A percentile compares a stretch with the other conserved stretches of the same genome.
Evolutionary conservation across 768 basidiomycete genomes (phyloP).

Genomic region (Xanthoconium purpureum): DNA sequence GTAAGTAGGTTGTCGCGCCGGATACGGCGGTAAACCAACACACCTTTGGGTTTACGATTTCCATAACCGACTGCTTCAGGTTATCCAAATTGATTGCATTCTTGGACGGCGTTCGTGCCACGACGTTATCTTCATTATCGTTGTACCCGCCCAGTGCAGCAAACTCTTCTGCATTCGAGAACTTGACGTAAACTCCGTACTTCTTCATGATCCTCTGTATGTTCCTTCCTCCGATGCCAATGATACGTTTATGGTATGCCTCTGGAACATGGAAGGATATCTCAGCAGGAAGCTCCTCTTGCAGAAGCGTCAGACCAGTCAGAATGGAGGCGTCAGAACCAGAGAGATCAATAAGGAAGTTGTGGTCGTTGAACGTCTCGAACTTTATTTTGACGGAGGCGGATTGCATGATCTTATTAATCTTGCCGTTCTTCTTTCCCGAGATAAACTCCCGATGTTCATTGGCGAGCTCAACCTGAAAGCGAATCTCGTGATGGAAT

Average conservation of each 20-base stretch:
- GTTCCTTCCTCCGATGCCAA: slow-evolving; percentile 95
- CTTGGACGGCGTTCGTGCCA: slow-evolving; percentile 97
- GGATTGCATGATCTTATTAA: slow-evolving; percentile 99
- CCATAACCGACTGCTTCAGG: slow-evolving; percentile 95
- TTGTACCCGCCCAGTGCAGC: slow-evolving; percentile 91
- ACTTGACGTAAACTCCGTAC: slow-evolving; percentile 99
- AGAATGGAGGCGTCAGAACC: slow-evolving; percentile 82
- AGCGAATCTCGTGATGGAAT: slow-evolving; percentile 96
- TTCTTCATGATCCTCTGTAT: slow-evolving; percentile 99
- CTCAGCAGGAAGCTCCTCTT: slow-evolving; percentile 98
- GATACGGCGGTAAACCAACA: slow-evolving; percentile 15
- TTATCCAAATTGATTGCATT: slow-evolving; percentile 94
- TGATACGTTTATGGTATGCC: slow-evolving; percentile 97
- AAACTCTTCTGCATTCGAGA: slow-evolving; percentile 97
- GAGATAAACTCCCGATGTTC: slow-evolving; percentile 99
- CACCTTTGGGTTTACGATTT: slow-evolving; percentile 94
- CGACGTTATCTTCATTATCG: slow-evolving; percentile 97
- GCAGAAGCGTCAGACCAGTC: slow-evolving; percentile 82
- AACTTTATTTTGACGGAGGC: slow-evolving; percentile 98
- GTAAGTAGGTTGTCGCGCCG: slow-evolving; percentile 1
- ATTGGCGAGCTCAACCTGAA: slow-evolving; percentile 96
- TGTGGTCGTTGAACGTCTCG: slow-evolving; percentile 95
- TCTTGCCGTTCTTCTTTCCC: slow-evolving; percentile 99
- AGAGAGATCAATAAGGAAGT: slow-evolving; percentile 90
- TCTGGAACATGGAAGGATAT: slow-evolving; percentile 99